Base-by-base conservation (phyloP, 495 filamentous ascomycete species). In the Lophiotrema nucula region DNA sequence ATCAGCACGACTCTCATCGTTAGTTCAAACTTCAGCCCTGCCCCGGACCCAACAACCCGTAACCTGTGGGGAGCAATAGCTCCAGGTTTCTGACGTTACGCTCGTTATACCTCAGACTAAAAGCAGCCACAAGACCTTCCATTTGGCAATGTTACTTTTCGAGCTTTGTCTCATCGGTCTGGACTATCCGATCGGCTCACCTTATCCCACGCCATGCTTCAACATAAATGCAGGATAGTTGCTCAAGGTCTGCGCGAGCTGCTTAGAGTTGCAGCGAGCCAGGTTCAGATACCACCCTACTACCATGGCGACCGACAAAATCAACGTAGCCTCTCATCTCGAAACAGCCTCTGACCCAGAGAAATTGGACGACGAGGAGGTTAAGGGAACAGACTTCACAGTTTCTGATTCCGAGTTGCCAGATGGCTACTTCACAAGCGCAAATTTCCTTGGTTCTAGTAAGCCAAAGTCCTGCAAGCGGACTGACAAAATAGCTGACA, bases 401-500 rank as follows among this genome's bases (percentile, higher is more conserved):
- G 50, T 65, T 4, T n/a, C 53, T 0, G 56, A 59, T n/a, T 28
- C 21, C 23, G 50, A 59, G 25, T 31, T 65, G 24, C 62, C 62
- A 10, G 16, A 47, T 23, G 58, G 58, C 10, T 66, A 66, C 53
- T 66, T 57, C 53, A 35, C 23, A 8, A 53, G 52, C 39, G 43
- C 46, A 2, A 57, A 48, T 26, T 66, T 66, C 46, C 41, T 66
- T 19, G 62, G 62, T 6, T 61, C 62, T 18, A 61, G 55, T 58
- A 51, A 6, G n/a, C n/a, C n/a, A n/a, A n/a, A n/a, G 47, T 48
- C 21, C 23, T 22, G 10, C 6, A 47, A 10, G 3, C 4, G 8
- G 26, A 8, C 23, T 22, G 44, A 4, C 10, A 4, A 23, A 23
- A 4, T 12, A 10, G 39, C 39, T 43, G 39, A 6, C 19, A 21